Base-by-base conservation (phyloP, 2,329 filamentous ascomycete genomes). In the Coniella vitis region DNA sequence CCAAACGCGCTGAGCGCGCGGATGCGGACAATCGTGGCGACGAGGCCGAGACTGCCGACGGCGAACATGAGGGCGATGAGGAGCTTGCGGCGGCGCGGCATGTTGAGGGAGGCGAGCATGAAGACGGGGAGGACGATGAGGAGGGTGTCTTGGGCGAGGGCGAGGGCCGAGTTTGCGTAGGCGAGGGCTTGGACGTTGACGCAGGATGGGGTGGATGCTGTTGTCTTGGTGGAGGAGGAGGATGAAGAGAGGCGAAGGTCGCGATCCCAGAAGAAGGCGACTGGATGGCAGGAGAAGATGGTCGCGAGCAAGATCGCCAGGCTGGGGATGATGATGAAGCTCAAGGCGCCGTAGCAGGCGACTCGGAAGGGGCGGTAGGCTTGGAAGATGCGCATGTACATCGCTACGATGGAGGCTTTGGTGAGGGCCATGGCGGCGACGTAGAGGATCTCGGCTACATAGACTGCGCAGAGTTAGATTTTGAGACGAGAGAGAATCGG, bases 301-400 rank as follows among this genome's bases (percentile, higher is more conserved):
- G 53, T 55, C 7, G 49, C 32, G 25, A 54, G 14, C 14, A 45
- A 43, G 19, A 55, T 41, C 7, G 35, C 43, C 1, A 20, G 35
- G 42, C 43, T 49, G 12, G 53, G 40, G n/a, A 52, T n/a, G 22
- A 49, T 10, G 22, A 52, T 49, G 19, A 49, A 48, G n/a, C 38
- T 32, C 4, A 54, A 43, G n/a, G 42, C 42, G 20, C 35, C 39
- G 45, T 49, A 40, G 36, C 49, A 48, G 13, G 47, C 38, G 25
- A 47, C 17, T 13, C 48, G 47, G 46, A 54, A 54, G 5, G 38
- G 45, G 4, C 21, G 39, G 46, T 49, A 51, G 7, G 42, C 32
- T 38, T 45, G 25, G 35, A 55, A 54, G 21, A 53, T 48, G 12
- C 53, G 45, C 34, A 54, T 32, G 43, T 54, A 55, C 39, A 55